A percentile compares a stretch with the other conserved stretches of the same genome.
Conservation (phyloP, 1,284 basidiomycete species). For the Cryptococcus jaspeensis region DNA sequence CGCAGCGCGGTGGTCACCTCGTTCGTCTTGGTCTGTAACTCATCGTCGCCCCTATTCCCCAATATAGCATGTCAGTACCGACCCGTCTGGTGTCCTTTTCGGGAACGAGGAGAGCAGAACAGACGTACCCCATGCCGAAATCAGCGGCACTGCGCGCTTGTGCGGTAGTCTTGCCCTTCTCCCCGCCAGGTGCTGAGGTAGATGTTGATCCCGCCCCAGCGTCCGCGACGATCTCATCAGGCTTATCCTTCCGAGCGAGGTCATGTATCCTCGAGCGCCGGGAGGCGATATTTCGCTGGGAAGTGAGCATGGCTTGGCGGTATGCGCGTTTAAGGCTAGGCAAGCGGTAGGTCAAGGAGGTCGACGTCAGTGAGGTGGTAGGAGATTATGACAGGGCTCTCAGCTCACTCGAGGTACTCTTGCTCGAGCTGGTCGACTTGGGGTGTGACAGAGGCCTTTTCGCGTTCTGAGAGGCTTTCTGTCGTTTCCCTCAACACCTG, state of each 20-base stretch:
- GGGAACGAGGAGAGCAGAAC: constrained; percentile 2
- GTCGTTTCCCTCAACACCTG: constrained; percentile 65
- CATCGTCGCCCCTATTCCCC: constrained; percentile 64
- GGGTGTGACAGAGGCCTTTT: neutral
- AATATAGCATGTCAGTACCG: neutral
- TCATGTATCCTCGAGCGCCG: constrained; percentile 11
- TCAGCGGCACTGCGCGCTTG: constrained; percentile 15
- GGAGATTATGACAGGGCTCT: neutral
- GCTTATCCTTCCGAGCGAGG: constrained; percentile 5
- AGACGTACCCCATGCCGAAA: constrained; percentile 21
- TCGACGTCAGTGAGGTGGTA: constrained; percentile 29
- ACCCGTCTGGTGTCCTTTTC: neutral
- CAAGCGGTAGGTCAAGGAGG: neutral
- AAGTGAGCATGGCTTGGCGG: constrained; percentile 29
- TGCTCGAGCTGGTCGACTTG: constrained; percentile 6
- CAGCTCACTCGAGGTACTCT: constrained; percentile 10
- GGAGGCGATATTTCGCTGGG: constrained; percentile 24
- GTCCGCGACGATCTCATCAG: constrained; percentile 25
- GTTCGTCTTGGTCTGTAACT: constrained; percentile 78
- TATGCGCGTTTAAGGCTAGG: constrained; percentile 28
- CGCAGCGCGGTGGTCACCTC: constrained; percentile 83
- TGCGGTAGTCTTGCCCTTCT: neutral
- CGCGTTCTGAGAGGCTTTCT: neutral
- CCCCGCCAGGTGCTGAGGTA: neutral
- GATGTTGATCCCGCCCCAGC: neutral